These are phyloP conservation scores for Suhomyces sp. DNA, from an alignment of 805 yeast genomes.

Conservation along the genomic window DNA sequence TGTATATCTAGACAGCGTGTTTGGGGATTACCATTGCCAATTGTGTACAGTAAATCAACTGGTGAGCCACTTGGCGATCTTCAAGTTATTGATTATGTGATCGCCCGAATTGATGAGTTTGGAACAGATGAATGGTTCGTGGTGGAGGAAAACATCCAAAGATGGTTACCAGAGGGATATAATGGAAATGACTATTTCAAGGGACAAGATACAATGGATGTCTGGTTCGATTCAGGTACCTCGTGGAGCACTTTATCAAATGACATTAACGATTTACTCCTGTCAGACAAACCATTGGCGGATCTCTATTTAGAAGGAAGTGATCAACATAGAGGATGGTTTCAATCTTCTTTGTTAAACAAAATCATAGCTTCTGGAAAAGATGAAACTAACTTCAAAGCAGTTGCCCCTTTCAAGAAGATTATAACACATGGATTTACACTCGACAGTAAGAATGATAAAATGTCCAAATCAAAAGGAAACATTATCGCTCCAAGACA, in stretches of 20 bases:
- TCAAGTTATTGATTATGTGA: conserved; percentile 56
- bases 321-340: conserved; percentile 99
- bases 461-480: conserved; percentile 94
- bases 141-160: conserved; percentile 45
- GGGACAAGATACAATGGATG: conserved; percentile 94
- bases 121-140: conserved; percentile 87
- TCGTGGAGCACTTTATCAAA: conserved; percentile 70
- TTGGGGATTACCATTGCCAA: conserved; percentile 99
- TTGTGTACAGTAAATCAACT: conserved; percentile 56
- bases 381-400: conserved; percentile 25
- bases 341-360: conserved; percentile 87
- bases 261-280: conserved; percentile 38
- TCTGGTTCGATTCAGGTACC: conserved; percentile 98
- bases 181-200: conserved; percentile 50
- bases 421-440: conserved; percentile 94
- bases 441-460: conserved; percentile 77
- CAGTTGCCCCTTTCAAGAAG: conserved; percentile 60
- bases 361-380: conserved; percentile 59
- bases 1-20: conserved; percentile 93
- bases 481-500: conserved; percentile 71
- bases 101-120: conserved; percentile 49
- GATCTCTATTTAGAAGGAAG: conserved; percentile 93
- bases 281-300: conserved; percentile 37
- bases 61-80: conserved; percentile 64
- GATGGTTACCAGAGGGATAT: conserved; percentile 71